Conservation (phyloP, 2,329 filamentous ascomycete genomes). For the Triangularia setosa region DNA sequence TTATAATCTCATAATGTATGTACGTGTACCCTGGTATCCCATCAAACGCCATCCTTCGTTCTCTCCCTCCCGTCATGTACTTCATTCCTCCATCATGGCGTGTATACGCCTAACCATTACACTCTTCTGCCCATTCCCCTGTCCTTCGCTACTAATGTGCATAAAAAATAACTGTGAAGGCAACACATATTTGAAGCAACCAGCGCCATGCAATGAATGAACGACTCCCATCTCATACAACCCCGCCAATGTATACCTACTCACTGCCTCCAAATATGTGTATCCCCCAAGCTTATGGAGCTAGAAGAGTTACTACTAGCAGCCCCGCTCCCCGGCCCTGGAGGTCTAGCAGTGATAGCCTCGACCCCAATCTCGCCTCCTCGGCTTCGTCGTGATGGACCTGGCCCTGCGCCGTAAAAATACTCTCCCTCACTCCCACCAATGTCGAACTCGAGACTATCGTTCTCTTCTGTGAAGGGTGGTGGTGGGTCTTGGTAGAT, state of each 20-base stretch:
- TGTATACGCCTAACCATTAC: neutral
- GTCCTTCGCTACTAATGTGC: neutral
- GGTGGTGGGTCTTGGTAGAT: conserved; percentile 58
- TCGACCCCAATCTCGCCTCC: neutral
- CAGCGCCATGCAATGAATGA: conserved; percentile 2
- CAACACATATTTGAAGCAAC: neutral
- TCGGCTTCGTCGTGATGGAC: conserved; percentile 1
- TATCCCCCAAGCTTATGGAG: conserved; percentile 46
- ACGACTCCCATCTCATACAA: neutral
- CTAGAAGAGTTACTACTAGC: conserved; percentile 39
- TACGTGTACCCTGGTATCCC: neutral
- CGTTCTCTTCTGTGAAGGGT: conserved; percentile 28
- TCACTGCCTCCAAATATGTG: conserved; percentile 45
- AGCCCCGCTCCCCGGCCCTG: neutral
- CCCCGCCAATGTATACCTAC: no score
- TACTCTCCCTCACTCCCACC: conserved; percentile 11
- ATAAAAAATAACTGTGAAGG: neutral
- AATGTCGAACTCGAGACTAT: conserved; percentile 16
- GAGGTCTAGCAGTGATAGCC: neutral
- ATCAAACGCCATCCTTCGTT: neutral
- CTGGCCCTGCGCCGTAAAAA: neutral
- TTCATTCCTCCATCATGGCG: neutral
- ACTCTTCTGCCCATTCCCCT: neutral
- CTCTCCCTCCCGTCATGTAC: neutral
- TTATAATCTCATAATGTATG: neutral